Evolutionary conservation across 176 grass and related monocot species (phyloP).

Genomic region (Carex cristatella): DNA sequence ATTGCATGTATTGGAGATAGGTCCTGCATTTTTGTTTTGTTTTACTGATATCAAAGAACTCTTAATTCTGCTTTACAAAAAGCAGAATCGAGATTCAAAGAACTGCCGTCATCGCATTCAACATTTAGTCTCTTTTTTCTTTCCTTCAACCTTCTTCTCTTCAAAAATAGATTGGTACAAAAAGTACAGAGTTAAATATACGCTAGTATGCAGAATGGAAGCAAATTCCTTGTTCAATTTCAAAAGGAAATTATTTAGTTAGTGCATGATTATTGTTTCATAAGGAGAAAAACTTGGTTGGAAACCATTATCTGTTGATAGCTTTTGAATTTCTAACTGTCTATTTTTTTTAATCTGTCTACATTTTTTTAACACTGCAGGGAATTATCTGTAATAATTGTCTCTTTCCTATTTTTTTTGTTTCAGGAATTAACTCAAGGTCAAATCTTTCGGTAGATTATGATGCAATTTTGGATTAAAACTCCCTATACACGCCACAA

Average conservation of each 20-base stretch:
- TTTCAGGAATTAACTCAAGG: constrained; percentile 10
- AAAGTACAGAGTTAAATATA: neutral
- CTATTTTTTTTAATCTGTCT: neutral
- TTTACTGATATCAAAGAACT: neutral
- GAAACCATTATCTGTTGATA: too few species aligned
- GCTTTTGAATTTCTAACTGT: neutral
- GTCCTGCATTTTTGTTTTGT: neutral
- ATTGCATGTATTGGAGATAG: neutral
- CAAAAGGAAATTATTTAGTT: neutral
- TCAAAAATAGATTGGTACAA: neutral
- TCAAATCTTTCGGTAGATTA: neutral
- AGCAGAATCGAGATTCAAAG: neutral
- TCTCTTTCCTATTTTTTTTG: neutral
- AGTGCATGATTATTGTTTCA: neutral
- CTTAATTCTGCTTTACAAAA: too few species aligned
- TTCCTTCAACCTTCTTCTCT: neutral
- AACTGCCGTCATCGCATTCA: neutral
- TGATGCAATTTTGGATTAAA: constrained; percentile 13
- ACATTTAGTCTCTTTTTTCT: neutral
- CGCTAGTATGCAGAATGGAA: neutral
- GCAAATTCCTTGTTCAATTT: neutral
- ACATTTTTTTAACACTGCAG: neutral
- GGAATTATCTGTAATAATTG: neutral
- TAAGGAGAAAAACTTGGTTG: too few species aligned
- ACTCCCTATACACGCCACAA: neutral